Percentiles rank a stretch among this genome's conserved stretches.
Conservation (phyloP, 441 rosid species). For the Gossypium lobatum region DNA sequence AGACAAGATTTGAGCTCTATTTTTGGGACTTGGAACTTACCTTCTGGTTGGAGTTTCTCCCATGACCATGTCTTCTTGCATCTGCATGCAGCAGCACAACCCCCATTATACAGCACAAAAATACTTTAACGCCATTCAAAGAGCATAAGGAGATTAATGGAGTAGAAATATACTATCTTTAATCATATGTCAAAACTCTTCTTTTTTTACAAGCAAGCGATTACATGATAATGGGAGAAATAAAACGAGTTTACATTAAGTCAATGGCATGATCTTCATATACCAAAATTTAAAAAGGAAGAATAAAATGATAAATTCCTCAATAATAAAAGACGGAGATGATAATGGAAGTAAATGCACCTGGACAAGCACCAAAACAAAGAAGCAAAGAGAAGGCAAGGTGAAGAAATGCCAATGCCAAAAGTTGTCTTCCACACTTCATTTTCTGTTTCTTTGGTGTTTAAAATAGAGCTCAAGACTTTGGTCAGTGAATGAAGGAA, state of each 20-base stretch:
- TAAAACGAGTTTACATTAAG: too few relatives aligned
- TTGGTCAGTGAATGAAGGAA: neutral
- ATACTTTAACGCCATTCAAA: neutral
- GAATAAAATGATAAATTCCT: neutral
- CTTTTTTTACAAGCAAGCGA: too few relatives aligned
- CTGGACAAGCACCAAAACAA: slow-evolving; percentile 14
- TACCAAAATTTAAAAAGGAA: neutral
- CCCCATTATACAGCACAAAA: neutral
- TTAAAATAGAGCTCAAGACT: neutral
- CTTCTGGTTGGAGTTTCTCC: neutral
- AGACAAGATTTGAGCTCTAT: too few relatives aligned
- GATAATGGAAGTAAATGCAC: neutral
- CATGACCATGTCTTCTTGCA: neutral
- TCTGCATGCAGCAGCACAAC: neutral
- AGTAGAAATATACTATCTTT: too few relatives aligned
- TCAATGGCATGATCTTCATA: too few relatives aligned
- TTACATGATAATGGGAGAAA: too few relatives aligned
- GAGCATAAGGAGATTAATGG: neutral
- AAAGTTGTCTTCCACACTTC: neutral
- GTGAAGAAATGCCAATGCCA: slow-evolving; percentile 9
- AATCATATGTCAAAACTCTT: too few relatives aligned
- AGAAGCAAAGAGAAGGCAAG: slow-evolving; percentile 13
- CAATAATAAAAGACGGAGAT: neutral
- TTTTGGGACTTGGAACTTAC: neutral
- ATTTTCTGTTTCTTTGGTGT: neutral